Percentiles rank a stretch among this genome's conserved stretches.
Conservation (phyloP, 2,329 filamentous ascomycete genomes). For the Curvularia sp. region DNA sequence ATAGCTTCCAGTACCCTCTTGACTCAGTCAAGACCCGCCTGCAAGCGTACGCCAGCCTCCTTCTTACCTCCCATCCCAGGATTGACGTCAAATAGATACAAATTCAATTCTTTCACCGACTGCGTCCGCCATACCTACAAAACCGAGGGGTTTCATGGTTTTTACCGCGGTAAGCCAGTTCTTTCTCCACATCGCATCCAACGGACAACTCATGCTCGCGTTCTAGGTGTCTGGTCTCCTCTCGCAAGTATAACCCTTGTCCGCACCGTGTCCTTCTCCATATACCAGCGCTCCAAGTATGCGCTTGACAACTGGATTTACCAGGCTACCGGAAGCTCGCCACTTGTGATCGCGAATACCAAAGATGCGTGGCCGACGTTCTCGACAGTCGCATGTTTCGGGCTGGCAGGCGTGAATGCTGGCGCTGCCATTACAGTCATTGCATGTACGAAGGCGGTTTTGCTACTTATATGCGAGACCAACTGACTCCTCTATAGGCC, state of each 20-base stretch:
- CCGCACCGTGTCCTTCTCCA: conserved; percentile 78
- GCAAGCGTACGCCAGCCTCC: conserved; percentile 65
- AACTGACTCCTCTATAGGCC: conserved; percentile 58
- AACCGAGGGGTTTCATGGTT: conserved; percentile 58
- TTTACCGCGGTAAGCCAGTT: conserved; percentile 60
- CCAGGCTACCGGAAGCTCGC: conserved; percentile 69
- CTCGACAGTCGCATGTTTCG: conserved; percentile 78
- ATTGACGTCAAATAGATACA: conserved; percentile 60
- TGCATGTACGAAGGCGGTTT: conserved; percentile 63
- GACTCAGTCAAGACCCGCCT: conserved; percentile 91
- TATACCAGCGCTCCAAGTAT: conserved; percentile 81
- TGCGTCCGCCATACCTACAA: conserved; percentile 78
- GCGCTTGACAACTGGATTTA: conserved; percentile 74
- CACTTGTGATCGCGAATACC: conserved; percentile 74
- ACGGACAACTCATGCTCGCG: conserved; percentile 24
- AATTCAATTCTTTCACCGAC: conserved; percentile 75
- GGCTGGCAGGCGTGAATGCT: conserved; percentile 77
- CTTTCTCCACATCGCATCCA: not conserved
- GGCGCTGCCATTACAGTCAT: conserved; percentile 81
- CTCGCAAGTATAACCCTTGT: conserved; percentile 79
- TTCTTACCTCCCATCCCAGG: not conserved
- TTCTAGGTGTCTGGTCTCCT: conserved; percentile 75
- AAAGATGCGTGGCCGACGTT: conserved; percentile 74
- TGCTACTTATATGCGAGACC: not conserved
- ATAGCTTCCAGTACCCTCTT: conserved; percentile 69